phyloP scores from a whole-genome alignment of 345 rosid species.

The Adansonia digitata region DNA sequence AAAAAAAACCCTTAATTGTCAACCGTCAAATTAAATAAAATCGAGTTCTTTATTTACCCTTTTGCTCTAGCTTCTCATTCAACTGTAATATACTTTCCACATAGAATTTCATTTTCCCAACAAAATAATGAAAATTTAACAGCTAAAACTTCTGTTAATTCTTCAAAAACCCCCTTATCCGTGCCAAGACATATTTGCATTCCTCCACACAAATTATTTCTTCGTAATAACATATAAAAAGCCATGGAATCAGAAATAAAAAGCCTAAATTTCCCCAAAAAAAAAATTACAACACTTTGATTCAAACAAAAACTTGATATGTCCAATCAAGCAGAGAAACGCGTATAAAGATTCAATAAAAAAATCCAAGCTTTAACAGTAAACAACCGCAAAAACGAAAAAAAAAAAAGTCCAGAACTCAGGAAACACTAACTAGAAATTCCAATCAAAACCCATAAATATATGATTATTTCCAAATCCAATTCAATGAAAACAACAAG shows the following conservation, averaged over 20 bases:
- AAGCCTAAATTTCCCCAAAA: not conserved
- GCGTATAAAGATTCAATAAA: not conserved
- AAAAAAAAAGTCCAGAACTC: not conserved
- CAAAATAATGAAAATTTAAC: not conserved
- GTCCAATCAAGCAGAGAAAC: not conserved
- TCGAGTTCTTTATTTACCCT: not conserved
- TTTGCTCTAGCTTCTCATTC: constrained; percentile 5
- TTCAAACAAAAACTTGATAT: not conserved
- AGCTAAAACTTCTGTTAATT: not conserved
- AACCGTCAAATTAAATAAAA: not conserved
- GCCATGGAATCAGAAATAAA: not conserved
- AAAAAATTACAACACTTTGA: not conserved
- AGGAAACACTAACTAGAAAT: not conserved
- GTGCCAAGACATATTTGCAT: not conserved
- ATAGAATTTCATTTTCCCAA: not conserved
- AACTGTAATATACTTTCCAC: not conserved
- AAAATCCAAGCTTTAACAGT: not conserved
- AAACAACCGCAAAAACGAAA: not conserved
- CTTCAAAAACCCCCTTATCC: not conserved
- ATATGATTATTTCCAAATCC: not conserved
- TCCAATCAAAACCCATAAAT: not conserved
- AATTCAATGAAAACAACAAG: not conserved
- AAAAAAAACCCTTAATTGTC: not conserved
- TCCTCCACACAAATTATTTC: not conserved
- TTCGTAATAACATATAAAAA: not conserved